Evolutionary conservation across 176 grass and related monocot species (phyloP).

Genomic region (Rhynchospora pubera): DNA sequence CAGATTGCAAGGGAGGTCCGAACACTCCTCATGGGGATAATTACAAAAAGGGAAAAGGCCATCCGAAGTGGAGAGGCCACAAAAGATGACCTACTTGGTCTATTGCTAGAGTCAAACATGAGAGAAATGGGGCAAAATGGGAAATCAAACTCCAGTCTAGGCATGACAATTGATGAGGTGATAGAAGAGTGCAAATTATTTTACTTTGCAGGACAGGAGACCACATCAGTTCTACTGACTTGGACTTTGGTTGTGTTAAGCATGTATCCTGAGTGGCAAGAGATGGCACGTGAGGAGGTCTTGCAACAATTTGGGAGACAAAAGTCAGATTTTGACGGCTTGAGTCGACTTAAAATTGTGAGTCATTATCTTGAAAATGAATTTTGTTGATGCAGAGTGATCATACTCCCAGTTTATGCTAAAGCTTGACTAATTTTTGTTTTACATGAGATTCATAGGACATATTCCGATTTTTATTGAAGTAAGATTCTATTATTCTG

Average conservation of each 20-base stretch:
- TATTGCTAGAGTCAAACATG: slow-evolving; percentile 63
- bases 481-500: neutral
- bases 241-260: slow-evolving; percentile 61
- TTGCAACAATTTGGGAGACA: slow-evolving; percentile 41
- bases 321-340: slow-evolving; percentile 41
- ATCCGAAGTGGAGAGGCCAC: slow-evolving; percentile 33
- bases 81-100: slow-evolving; percentile 48
- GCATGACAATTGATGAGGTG: slow-evolving; percentile 52
- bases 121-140: slow-evolving; percentile 26
- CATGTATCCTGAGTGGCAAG: slow-evolving; percentile 79
- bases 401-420: no score
- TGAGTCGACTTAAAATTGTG: slow-evolving; percentile 60
- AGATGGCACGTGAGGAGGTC: slow-evolving; percentile 59
- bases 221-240: slow-evolving; percentile 63
- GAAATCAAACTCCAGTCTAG: slow-evolving; percentile 15
- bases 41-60: slow-evolving; percentile 39
- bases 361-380: neutral
- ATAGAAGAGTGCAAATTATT: slow-evolving; percentile 85
- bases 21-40: slow-evolving; percentile 40
- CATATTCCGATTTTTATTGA: neutral
- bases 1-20: slow-evolving; percentile 31
- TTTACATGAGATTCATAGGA: neutral
- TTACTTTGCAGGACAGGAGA: slow-evolving; percentile 79
- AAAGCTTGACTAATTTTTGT: neutral
- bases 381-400: neutral